Evolutionary conservation across 148 eudicot genomes (phyloP), one percentile per base, ranked within the genome.

Genomic region (Rhododendron ferrugineum): DNA sequence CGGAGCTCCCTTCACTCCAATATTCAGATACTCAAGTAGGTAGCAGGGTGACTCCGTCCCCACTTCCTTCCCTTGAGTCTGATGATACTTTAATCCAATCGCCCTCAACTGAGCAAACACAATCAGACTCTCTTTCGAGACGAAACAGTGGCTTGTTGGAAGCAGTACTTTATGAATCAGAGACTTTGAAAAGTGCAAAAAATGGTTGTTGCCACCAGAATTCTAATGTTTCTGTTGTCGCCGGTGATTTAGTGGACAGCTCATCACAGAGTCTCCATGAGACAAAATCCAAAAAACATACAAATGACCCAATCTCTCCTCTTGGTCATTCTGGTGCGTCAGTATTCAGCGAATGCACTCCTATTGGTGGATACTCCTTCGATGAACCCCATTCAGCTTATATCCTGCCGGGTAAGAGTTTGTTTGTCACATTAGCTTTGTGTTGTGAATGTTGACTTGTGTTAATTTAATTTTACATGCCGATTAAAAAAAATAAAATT

Each of bases 91-190:
- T 93, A 77, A 89, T 92, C 90, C 93, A 89, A 88, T 89, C 96
- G 8, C 94, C 93, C 42, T 82, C 88, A 75, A 88, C 88, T 82
- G 96, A 90, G 87, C 91, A 88, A 56, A 86, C 92, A 78, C 90
- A 90, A 74, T 88, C 95, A 56, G 89, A 87, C 78, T 89, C 85
- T 87, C 91, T 89, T 56, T 94, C 93, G 1, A 92, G 91, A 13
- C 87, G 91, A 10, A 91, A 86, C 85, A 91, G 91, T 88, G 98
- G 94, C 34, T 80, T 94, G 80, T 88, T 94, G 88, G 98, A 94
- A 49, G 93, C 98, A n/a, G 86, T 94, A 50, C 91, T 94, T 58
- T 88, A 86, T 83, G 94, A 91, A 79, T 89, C 98, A 28, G 83
- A 85, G 83, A 84, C 90, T 81, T 26, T 89, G 90, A 91, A 86